Evolutionary conservation across 176 grass and related monocot species (phyloP), one percentile per base, ranked within the genome.

Genomic region (Carex scoparia): DNA sequence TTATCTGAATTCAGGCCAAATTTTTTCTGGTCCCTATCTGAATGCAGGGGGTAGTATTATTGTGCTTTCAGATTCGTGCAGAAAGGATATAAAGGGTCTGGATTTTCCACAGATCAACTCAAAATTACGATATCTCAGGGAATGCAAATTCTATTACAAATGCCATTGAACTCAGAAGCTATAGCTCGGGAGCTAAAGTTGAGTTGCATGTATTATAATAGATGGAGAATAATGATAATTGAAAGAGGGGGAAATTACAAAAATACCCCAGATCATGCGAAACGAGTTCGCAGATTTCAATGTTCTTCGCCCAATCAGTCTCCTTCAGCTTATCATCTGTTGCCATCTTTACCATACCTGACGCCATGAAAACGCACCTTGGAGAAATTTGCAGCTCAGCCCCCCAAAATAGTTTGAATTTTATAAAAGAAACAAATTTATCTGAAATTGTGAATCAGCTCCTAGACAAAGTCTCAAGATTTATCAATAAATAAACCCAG

Each of bases 271-370:
- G 90, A 88, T 99, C 96, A 44, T 69, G 87, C 46, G 88, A 86
- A 75, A 95, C 90, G 73, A 99, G 96, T 87, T 99, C 96, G 51
- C 96, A 99, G 69, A 99, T 99, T 93, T 99, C 93, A 62, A 99
- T 99, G 79, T 94, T 99, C 84, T 91, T 99, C 2, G 78, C 87
- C 96, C 96, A 99, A 69, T 99, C 96, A 81, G 88, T 94, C 84
- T 95, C 96, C 76, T 95, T 95, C 69, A 99, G 87, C 84, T 91
- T 99, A 65, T 99, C 93, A 59, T 85, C 90, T 65, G 96, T 94
- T 69, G 93, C 96, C 81, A 85, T 87, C 85, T 95, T 99, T 59
- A 99, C 93, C 93, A 99, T 89, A 82, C 90, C 91, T 30, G 90
- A 81, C 28, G 96, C 87, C 93, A 99, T 95, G 35, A 67, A 19